These are phyloP conservation scores for Thuidium tamariscinum DNA, from an alignment of 225 moss, liverwort and hornwort species.

Conservation along the genomic window DNA sequence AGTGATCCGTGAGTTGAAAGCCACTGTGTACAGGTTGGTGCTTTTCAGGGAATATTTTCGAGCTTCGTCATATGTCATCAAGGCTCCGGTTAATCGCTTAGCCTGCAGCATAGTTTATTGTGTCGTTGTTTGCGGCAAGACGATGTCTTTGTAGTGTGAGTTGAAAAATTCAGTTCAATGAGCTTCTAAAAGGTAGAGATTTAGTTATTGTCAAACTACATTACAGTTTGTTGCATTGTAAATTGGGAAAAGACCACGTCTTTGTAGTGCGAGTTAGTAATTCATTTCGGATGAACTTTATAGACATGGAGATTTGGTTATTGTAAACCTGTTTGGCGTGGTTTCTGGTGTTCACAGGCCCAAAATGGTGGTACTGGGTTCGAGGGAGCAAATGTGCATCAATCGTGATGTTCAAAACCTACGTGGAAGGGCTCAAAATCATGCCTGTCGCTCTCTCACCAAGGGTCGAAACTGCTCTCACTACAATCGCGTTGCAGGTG, in stretches of 20 bases:
- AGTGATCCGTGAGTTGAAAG: conserved; percentile 94
- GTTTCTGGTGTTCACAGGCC: conserved; percentile 42
- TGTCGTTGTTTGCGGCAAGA: neutral
- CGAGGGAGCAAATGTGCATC: conserved; percentile 99
- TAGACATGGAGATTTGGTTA: neutral
- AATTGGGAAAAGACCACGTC: neutral
- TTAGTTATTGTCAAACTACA: neutral
- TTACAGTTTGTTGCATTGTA: neutral
- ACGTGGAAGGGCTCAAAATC: conserved; percentile 82
- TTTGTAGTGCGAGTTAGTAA: neutral
- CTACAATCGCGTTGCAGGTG: conserved; percentile 83
- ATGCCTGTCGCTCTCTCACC: conserved; percentile 75
- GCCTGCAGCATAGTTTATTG: neutral
- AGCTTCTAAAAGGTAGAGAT: neutral
- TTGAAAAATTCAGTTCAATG: neutral
- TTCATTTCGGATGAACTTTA: neutral
- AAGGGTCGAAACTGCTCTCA: conserved; percentile 75
- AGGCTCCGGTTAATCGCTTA: neutral
- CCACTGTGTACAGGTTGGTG: conserved; percentile 69
- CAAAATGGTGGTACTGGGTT: conserved; percentile 90
- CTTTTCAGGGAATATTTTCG: neutral
- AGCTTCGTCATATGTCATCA: neutral
- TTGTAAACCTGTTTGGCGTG: neutral
- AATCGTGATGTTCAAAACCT: conserved; percentile 64
- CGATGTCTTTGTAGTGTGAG: neutral